Conservation (phyloP, 352 stramenopile genomes). For the Pythium rhizo-oryzae region DNA sequence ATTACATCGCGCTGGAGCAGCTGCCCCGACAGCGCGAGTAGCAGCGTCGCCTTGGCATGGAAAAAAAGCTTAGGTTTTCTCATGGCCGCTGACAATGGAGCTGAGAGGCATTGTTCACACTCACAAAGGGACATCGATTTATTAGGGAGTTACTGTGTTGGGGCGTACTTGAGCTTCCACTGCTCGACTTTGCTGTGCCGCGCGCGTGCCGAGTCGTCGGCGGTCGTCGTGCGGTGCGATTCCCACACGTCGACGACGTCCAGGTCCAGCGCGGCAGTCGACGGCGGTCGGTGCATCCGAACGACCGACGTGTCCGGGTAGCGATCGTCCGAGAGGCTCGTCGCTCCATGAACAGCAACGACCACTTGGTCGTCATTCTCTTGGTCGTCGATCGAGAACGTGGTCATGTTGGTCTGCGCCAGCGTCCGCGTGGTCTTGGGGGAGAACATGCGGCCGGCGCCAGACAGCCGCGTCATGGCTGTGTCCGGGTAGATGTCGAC, state of each 20-base stretch:
- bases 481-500: constrained; percentile 18
- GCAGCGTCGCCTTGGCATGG: too few species aligned
- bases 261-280: not conserved
- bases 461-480: not conserved
- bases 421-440: not conserved
- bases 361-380: not conserved
- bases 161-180: constrained; percentile 31
- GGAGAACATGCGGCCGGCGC: constrained; percentile 9
- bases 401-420: not conserved
- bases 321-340: not conserved
- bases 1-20: too few species aligned
- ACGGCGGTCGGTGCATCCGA: not conserved
- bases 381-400: constrained; percentile 1
- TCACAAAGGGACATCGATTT: constrained; percentile 25
- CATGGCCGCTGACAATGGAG: too few species aligned
- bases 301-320: not conserved
- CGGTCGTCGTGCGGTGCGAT: constrained; percentile 6
- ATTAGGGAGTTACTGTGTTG: not conserved
- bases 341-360: not conserved
- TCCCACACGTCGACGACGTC: constrained; percentile 18
- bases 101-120: not conserved
- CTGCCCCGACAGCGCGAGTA: too few species aligned
- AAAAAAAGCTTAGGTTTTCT: too few species aligned
- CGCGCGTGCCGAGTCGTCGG: constrained; percentile 14
- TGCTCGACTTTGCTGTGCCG: constrained; percentile 19